Base-by-base conservation (phyloP, 225 moss, liverwort and hornwort genomes). In the Marchantia paleacea region DNA sequence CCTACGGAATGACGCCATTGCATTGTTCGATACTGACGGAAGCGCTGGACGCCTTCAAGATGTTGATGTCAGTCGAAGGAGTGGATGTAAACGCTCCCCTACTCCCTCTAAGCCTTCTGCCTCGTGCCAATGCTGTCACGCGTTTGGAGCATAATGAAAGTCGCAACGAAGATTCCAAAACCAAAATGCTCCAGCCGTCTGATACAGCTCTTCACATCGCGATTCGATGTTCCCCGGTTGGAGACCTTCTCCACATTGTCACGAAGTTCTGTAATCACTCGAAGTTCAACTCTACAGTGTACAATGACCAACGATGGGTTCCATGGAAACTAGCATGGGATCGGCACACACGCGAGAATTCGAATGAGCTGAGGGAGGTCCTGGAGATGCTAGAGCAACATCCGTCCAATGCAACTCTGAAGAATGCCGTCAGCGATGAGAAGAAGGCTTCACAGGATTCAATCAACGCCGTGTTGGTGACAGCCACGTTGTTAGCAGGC, bases 1-100 rank as follows among this genome's bases (percentile, higher is more conserved):
- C 9, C 7, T 60, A 60, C 15, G 76, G 76, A 16, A 77, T 77
- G 76, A 77, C 76, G 4, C 60, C 76, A 3, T 25, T 77, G 48
- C 76, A 77, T 47, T 77, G 65, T 5, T 55, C 55, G 16, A 2
- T 55, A 6, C 55, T 55, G 11, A 55, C 55, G 16, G 11, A 16
- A 12, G 12, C 55, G 13, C 12, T 55, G 55, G 29, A 2, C 31
- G 68, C 69, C 69, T 69, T 69, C 39, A 8, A 7, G 0, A 69
- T 3, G 39, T 69, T 69, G 69, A 69, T 69, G 39, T 69, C 39
- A 13, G 39, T 69, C 8, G 69, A 47, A 18, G 39, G 39, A 47
- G 39, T 69, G 18, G 69, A 69, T 69, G 69, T 69, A 16, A 69
- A 69, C 12, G 39, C 19, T 69, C 31, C 16, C n/a, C n/a, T n/a